Base-by-base conservation (phyloP, 1,139 yeast genomes). In the Protomyces lactucae-debilis region DNA sequence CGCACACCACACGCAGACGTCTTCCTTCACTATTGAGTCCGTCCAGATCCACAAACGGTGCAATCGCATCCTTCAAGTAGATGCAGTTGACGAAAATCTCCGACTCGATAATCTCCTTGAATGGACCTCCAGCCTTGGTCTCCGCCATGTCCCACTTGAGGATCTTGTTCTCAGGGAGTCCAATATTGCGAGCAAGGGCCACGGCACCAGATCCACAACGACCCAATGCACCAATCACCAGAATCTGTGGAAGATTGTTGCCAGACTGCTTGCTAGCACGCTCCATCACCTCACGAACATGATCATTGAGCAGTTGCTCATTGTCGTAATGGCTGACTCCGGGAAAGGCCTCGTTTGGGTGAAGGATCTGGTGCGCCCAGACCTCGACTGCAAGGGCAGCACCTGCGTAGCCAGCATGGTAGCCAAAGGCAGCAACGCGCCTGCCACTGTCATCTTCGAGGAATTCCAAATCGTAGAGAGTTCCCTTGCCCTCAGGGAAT, bases 121-220 rank as follows among this genome's bases (percentile, higher is more conserved):
- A 93, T 69, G 99, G 99, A 60, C 99, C 99, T 68, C 99, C 99
- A 78, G 83, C 86, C 69, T 95, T 86, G 65, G 99, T 95, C 81
- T 93, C 99, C 68, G 87, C 84, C 83, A 93, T 89, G 78, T 95
- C 99, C 99, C 99, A 93, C 80, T 89, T 88, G 72, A 83, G 76
- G 67, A 93, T 84, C 76, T 88, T 86, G 66, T 80, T 83, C 55
- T 89, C 96, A 65, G 98, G 97, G 66, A 93, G 79, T 67, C 99
- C 99, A 65, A 83, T 86, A 79, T 87, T 87, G 71, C 80, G 82
- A 77, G 90, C 83, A 67, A 91, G 81, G 71, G 88, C 95, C 70
- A 89, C 79, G 45, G 99, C 98, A 74, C 99, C 99, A n/a, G 95
- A 85, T 66, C 99, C 99, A 78, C 99, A 93, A 80, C 99, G 87